These are phyloP conservation scores for Cladosporium colombiae DNA, from an alignment of 2,329 filamentous ascomycete species.

Conservation along the genomic window DNA sequence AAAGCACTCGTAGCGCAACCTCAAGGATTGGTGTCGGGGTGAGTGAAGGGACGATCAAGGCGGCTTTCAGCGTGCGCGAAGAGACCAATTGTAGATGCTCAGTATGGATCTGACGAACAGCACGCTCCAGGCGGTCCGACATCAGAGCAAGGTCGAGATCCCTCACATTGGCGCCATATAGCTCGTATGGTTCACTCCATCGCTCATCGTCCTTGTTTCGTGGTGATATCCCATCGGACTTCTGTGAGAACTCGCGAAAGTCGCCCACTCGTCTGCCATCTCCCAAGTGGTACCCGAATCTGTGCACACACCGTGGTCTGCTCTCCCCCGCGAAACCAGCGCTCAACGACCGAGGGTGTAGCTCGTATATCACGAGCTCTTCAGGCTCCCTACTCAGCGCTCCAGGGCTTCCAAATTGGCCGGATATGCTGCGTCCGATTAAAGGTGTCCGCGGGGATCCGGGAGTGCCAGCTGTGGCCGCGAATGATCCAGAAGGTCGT, in stretches of 20 bases:
- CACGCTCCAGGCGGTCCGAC: slow-evolving; percentile 82
- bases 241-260: slow-evolving; percentile 55
- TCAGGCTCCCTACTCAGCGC: slow-evolving; percentile 66
- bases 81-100: slow-evolving; percentile 64
- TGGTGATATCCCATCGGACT: slow-evolving; percentile 45
- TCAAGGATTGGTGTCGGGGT: slow-evolving; percentile 78
- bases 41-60: slow-evolving; percentile 74
- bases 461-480: slow-evolving; percentile 48
- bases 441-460: slow-evolving; percentile 60
- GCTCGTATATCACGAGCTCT: slow-evolving; percentile 78
- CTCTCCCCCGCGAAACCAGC: slow-evolving; percentile 86
- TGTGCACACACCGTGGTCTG: slow-evolving; percentile 67
- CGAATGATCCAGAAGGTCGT: slow-evolving; percentile 3
- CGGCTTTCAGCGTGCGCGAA: slow-evolving; percentile 65
- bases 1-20: slow-evolving; percentile 73
- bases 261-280: slow-evolving; percentile 64
- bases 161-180: slow-evolving; percentile 77
- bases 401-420: slow-evolving; percentile 59
- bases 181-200: slow-evolving; percentile 67
- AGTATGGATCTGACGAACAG: slow-evolving; percentile 77
- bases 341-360: slow-evolving; percentile 76
- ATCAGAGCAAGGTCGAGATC: slow-evolving; percentile 75
- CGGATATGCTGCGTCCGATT: slow-evolving; percentile 62
- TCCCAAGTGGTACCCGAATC: slow-evolving; percentile 49
- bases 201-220: not conserved